These are phyloP conservation scores for Plasmodium blacklocki DNA, from an alignment of 169 alveolate genomes.

Conservation along the genomic window DNA sequence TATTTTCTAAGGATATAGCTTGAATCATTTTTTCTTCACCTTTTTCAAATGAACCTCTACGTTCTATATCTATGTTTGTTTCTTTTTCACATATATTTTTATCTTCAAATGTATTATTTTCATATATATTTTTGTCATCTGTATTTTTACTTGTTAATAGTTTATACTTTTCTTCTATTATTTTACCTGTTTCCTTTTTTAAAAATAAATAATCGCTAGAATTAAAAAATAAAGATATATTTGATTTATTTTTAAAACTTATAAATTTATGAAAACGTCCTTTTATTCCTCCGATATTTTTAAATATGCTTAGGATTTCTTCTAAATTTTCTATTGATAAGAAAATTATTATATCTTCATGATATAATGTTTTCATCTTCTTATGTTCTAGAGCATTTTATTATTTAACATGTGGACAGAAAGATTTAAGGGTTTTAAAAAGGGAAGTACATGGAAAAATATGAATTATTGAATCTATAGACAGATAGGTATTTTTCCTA, in stretches of 20 bases:
- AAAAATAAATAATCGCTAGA: slow-evolving; percentile 19
- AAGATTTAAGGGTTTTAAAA: too few species aligned
- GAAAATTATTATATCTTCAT: slow-evolving; percentile 31
- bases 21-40: not conserved
- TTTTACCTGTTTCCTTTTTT: not conserved
- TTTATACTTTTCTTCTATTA: not conserved
- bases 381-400: not conserved
- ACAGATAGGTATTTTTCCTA: not conserved
- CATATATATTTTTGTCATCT: not conserved
- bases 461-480: not conserved
- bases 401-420: not conserved
- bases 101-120: too few species aligned
- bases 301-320: slow-evolving; percentile 22
- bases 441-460: too few species aligned
- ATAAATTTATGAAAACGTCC: slow-evolving; percentile 10
- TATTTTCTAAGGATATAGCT: not conserved
- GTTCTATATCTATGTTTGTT: too few species aligned
- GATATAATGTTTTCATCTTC: slow-evolving; percentile 21
- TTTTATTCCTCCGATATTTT: slow-evolving; percentile 9
- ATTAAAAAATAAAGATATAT: slow-evolving; percentile 12
- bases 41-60: too few species aligned
- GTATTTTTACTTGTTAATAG: not conserved
- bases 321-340: slow-evolving; percentile 50
- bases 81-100: not conserved
- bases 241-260: not conserved